Evolutionary conservation across 371 early-diverging fungal genomes (phyloP).

Genomic region (Mucor mucedo): DNA sequence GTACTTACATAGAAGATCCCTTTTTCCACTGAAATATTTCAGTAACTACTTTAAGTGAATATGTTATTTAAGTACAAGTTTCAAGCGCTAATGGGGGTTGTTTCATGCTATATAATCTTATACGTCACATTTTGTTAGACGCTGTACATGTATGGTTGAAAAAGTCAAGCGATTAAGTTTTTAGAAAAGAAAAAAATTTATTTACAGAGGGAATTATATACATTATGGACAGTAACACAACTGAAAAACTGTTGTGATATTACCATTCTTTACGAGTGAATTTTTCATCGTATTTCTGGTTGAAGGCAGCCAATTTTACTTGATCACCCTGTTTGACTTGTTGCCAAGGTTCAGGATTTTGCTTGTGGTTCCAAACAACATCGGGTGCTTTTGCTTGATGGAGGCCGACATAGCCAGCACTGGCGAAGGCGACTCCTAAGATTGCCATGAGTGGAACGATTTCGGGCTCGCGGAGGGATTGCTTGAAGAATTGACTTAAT

Average conservation of each 20-base stretch:
- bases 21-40: no score
- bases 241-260: not conserved
- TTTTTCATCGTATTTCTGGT: slow-evolving; percentile 38
- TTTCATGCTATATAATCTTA: no score
- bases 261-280: slow-evolving; percentile 38
- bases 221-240: not conserved
- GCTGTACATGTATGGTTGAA: no score
- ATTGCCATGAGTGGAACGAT: slow-evolving; percentile 39
- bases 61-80: no score
- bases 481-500: slow-evolving; percentile 32
- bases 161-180: no score
- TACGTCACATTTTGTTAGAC: no score
- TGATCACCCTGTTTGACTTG: slow-evolving; percentile 41
- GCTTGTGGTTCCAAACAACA: slow-evolving; percentile 40
- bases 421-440: slow-evolving; percentile 33
- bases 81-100: no score
- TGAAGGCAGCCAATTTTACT: slow-evolving; percentile 43
- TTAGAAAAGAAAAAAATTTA: no score
- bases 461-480: slow-evolving; percentile 38
- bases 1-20: no score
- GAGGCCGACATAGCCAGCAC: slow-evolving; percentile 33
- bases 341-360: slow-evolving; percentile 32
- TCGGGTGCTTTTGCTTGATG: slow-evolving; percentile 44
- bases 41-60: no score
- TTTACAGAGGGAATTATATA: no score